Evolutionary conservation across 192 early-diverging fungal genomes (phyloP), one percentile per base, ranked within the genome.

Genomic region (Thamnidium elegans): DNA sequence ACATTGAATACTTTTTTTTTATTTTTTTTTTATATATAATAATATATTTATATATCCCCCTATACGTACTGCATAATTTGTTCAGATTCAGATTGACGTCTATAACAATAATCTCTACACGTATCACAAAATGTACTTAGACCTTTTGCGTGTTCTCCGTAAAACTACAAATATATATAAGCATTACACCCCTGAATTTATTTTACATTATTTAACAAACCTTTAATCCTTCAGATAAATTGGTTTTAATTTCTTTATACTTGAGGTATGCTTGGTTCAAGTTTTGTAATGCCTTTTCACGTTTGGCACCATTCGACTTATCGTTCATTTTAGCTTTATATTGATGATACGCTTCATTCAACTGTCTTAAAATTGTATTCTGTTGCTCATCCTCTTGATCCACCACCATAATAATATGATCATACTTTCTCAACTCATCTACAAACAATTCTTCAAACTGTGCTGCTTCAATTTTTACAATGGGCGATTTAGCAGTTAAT

Each of bases 371-470:
- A 1, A 91, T 65, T 17, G 84, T 72, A 23, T 78, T 78, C 61
- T 95, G 92, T 1, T 81, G 79, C 31, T 84, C 81, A 0, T 79
- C 62, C 59, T 88, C 79, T 43, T 86, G 80, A 14, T 82, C 79
- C 10, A 88, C 75, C 10, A 77, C 67, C 56, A 69, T 78, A 45
- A 81, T 62, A 76, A 84, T 89, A 3, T 75, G 73, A 61, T 89
- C 85, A 56, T 95, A 95, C 59, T 86, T 87, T 47, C 84, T 74
- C 17, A 95, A 60, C 20, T 88, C 81, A 59, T 84, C 78, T 10
- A 78, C 78, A 78, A 94, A 91, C 44, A 90, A 66, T 14, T 89
- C 85, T 50, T 93, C 90, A 48, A 92, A 89, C 63, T 89, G 87
- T 21, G 86, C 86, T 7, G 89, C 77, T 59, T 91, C 89, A 63